phyloP scores from a whole-genome alignment of 2,329 filamentous ascomycete genomes.

The Claviceps fusiformis region DNA sequence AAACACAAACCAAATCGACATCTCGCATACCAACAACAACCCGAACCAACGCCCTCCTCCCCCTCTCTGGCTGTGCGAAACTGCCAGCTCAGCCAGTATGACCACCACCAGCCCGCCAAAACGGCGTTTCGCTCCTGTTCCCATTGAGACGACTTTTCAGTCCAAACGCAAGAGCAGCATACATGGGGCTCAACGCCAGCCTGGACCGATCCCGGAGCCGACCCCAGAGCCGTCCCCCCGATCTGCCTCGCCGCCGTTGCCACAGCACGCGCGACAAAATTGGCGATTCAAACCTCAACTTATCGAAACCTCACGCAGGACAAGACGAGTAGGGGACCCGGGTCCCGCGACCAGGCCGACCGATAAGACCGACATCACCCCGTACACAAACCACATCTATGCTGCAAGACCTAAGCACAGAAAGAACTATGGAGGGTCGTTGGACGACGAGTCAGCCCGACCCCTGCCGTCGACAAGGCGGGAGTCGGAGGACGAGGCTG shows the following conservation, averaged over 20 bases:
- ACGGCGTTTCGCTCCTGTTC: conserved; percentile 52
- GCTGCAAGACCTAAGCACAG: conserved; percentile 27
- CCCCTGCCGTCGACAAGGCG: conserved; percentile 34
- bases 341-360: conserved; percentile 48
- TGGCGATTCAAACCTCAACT: conserved; percentile 62
- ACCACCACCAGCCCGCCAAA: conserved; percentile 27
- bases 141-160: conserved; percentile 58
- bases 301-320: conserved; percentile 65
- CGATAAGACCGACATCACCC: conserved; percentile 60
- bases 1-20: not conserved
- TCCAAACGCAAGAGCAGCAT: conserved; percentile 30
- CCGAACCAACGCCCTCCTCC: not conserved
- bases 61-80: not conserved
- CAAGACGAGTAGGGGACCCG: conserved; percentile 51
- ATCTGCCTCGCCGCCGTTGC: conserved; percentile 29
- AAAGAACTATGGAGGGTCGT: conserved; percentile 16
- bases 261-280: conserved; percentile 25
- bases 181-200: not conserved
- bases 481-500: conserved; percentile 62
- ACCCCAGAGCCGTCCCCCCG: conserved; percentile 41
- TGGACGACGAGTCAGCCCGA: conserved; percentile 17
- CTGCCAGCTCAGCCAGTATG: conserved; percentile 16
- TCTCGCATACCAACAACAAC: not conserved
- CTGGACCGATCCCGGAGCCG: conserved; percentile 42
- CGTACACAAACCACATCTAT: conserved; percentile 50